Conservation (phyloP, 2,329 filamentous ascomycete species). For the Lachnellula arida region DNA sequence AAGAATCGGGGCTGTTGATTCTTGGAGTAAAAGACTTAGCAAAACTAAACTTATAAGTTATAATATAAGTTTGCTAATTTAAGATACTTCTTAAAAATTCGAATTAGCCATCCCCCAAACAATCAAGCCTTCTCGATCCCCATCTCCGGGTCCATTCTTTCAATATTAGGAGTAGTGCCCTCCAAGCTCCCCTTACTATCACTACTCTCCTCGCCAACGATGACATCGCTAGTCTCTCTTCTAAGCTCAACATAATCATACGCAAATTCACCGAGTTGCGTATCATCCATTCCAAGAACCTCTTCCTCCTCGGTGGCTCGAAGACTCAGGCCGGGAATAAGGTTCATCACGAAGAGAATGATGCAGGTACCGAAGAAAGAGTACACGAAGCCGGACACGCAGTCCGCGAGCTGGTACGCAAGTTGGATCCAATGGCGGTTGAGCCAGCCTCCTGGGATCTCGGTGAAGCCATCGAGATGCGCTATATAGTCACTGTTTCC, state of each 20-base stretch:
- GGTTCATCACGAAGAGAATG: constrained; percentile 76
- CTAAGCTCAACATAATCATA: constrained; percentile 81
- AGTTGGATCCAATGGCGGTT: constrained; percentile 82
- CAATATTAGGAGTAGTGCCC: background rate
- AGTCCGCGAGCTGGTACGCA: constrained; percentile 79
- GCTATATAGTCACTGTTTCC: constrained; percentile 64
- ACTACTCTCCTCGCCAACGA: background rate
- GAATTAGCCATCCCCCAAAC: background rate
- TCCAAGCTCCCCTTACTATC: background rate
- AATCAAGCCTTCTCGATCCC: background rate
- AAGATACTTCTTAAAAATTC: too few relatives aligned
- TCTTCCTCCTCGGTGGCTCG: constrained; percentile 74
- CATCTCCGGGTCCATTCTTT: background rate
- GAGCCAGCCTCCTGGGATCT: constrained; percentile 73
- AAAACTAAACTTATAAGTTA: too few relatives aligned
- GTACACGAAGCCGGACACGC: constrained; percentile 68
- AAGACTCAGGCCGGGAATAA: constrained; percentile 70
- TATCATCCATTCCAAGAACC: constrained; percentile 80
- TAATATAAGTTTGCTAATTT: too few relatives aligned
- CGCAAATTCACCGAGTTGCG: constrained; percentile 90
- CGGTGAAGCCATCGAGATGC: constrained; percentile 65
- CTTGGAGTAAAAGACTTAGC: too few relatives aligned
- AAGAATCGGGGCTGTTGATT: too few relatives aligned
- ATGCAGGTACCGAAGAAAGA: constrained; percentile 73
- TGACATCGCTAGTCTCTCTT: background rate